These are phyloP conservation scores for Plasmodium vinckei DNA, from an alignment of 169 alveolate genomes.

Conservation along the genomic window DNA sequence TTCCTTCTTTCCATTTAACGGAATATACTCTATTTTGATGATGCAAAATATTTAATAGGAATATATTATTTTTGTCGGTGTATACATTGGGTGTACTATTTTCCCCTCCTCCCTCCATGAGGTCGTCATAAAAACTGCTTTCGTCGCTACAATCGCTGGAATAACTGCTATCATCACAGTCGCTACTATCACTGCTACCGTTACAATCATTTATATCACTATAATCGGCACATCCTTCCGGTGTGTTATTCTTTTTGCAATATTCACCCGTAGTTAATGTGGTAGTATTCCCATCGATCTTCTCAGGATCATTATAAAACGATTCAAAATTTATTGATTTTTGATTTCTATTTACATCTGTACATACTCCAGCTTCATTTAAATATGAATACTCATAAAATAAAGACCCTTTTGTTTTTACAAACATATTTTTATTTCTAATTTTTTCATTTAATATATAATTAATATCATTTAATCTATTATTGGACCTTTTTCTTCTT, in stretches of 20 bases:
- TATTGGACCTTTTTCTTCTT: slow-evolving; percentile 10
- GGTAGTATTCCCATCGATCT: background rate
- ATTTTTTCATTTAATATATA: slow-evolving; percentile 33
- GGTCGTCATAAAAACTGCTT: background rate
- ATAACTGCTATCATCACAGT: slow-evolving; percentile 1
- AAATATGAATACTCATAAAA: slow-evolving; percentile 19
- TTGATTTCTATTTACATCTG: slow-evolving; percentile 65
- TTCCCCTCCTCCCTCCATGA: background rate
- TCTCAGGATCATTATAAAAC: slow-evolving; percentile 8
- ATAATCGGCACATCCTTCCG: background rate
- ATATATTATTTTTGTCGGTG: slow-evolving; percentile 33
- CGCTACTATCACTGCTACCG: background rate
- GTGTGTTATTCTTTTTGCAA: background rate
- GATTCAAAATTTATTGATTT: slow-evolving; percentile 18
- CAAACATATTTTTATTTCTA: slow-evolving; percentile 25
- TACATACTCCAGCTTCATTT: slow-evolving; percentile 64
- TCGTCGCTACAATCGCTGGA: background rate
- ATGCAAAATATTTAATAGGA: slow-evolving; percentile 46
- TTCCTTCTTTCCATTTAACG: slow-evolving; percentile 60
- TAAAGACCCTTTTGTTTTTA: slow-evolving; percentile 45
- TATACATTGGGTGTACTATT: slow-evolving; percentile 23
- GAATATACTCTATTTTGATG: slow-evolving; percentile 61
- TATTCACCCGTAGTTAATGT: background rate
- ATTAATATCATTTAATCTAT: slow-evolving; percentile 47
- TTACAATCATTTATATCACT: background rate